Evolutionary conservation across 2,329 filamentous ascomycete genomes (phyloP).

Genomic region (Colletotrichum graminicola): DNA sequence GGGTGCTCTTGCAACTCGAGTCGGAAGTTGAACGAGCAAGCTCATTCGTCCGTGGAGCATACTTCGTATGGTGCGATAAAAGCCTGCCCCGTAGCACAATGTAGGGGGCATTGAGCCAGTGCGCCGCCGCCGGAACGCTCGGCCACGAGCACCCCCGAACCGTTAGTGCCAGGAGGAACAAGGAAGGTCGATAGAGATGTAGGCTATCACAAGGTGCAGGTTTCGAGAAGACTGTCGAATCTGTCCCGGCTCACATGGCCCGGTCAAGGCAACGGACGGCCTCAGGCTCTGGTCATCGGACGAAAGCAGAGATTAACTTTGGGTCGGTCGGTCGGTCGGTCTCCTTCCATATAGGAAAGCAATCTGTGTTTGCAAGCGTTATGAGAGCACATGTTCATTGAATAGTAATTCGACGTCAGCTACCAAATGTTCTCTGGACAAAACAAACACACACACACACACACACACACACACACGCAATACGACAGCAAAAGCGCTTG

Average conservation of each 20-base stretch:
- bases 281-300: slow-evolving; percentile 22
- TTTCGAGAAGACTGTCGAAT: slow-evolving; percentile 39
- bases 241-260: slow-evolving; percentile 20
- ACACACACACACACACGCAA: neutral
- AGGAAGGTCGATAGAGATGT: neutral
- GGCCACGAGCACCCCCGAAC: slow-evolving; percentile 20
- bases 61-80: neutral
- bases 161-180: neutral
- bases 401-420: neutral
- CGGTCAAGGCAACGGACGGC: slow-evolving; percentile 14
- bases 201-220: slow-evolving; percentile 13
- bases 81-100: neutral
- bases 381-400: neutral
- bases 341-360: neutral
- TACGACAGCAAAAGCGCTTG: slow-evolving; percentile 7
- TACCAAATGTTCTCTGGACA: neutral
- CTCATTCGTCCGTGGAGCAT: slow-evolving; percentile 8
- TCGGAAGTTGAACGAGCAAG: slow-evolving; percentile 20
- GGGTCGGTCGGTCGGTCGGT: neutral
- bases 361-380: neutral
- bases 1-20: slow-evolving; percentile 8
- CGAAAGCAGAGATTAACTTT: slow-evolving; percentile 9
- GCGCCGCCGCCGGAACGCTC: slow-evolving; percentile 25
- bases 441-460: neutral
- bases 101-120: slow-evolving; percentile 7